Conservation (phyloP, 306 rosid species). For the Cyclanthera cordifolia region DNA sequence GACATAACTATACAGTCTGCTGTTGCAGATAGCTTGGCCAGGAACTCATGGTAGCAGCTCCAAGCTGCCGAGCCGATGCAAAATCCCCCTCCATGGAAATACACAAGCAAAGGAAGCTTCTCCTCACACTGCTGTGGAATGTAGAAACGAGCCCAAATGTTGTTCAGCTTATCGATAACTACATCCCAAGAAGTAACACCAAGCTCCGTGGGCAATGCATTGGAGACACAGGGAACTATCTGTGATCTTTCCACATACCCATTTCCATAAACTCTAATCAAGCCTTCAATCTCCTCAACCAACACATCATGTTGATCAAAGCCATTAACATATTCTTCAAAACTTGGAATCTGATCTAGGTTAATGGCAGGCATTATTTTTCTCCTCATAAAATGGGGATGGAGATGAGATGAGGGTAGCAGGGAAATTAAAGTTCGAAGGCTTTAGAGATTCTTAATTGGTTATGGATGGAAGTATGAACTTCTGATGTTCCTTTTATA, state of each 20-base stretch:
- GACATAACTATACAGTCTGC: conserved; percentile 52
- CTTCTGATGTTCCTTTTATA: background rate
- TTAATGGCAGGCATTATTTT: conserved; percentile 38
- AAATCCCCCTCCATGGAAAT: conserved; percentile 91
- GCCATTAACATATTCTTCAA: conserved; percentile 24
- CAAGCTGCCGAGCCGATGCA: conserved; percentile 82
- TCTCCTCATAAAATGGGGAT: conserved; percentile 8
- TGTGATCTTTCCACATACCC: conserved; percentile 58
- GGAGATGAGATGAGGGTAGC: conserved; percentile 10
- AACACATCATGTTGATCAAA: conserved; percentile 22
- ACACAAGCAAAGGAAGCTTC: conserved; percentile 51
- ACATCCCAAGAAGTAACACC: conserved; percentile 44
- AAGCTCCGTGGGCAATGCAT: conserved; percentile 28
- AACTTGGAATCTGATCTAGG: conserved; percentile 24
- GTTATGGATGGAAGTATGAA: background rate
- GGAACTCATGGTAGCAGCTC: conserved; percentile 71
- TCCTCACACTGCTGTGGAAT: conserved; percentile 30
- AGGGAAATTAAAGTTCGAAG: background rate
- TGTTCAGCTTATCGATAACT: conserved; percentile 37
- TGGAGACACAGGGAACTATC: conserved; percentile 45
- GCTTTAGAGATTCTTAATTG: background rate
- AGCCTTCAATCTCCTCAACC: conserved; percentile 61
- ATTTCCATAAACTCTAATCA: conserved; percentile 52
- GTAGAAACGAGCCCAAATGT: conserved; percentile 68
- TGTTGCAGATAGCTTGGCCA: conserved; percentile 36